A percentile compares a stretch with the other conserved stretches of the same genome.
These are phyloP conservation scores for Neurospora cerealis DNA, from an alignment of 495 filamentous ascomycete species.

Conservation along the genomic window DNA sequence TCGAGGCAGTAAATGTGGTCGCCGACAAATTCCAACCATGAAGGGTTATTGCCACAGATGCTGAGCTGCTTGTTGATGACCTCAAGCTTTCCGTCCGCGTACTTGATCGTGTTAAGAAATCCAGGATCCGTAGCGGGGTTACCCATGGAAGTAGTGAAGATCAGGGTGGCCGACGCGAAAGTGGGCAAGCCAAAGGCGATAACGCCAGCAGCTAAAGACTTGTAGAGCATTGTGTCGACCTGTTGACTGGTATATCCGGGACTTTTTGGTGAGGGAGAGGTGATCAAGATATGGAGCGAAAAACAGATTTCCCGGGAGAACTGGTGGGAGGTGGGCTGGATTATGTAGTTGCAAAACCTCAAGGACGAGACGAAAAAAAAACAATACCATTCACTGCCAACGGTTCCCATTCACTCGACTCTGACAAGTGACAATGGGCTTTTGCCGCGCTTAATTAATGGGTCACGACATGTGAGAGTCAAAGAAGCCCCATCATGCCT, in stretches of 20 bases:
- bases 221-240: slow-evolving; percentile 2
- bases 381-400: neutral
- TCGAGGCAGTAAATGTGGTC: slow-evolving; percentile 51
- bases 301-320: neutral
- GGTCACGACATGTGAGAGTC: neutral
- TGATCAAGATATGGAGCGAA: neutral
- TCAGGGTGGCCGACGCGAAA: slow-evolving; percentile 27
- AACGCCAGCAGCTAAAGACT: slow-evolving; percentile 1
- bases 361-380: neutral
- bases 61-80: neutral
- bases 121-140: slow-evolving; percentile 43
- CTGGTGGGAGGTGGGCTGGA: neutral
- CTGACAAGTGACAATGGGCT: neutral
- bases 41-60: slow-evolving; percentile 43
- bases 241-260: neutral
- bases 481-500: neutral
- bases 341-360: neutral
- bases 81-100: slow-evolving; percentile 1
- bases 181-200: slow-evolving; percentile 21
- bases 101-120: slow-evolving; percentile 3
- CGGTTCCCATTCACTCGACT: neutral
- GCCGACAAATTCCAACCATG: slow-evolving; percentile 45
- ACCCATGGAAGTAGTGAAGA: slow-evolving; percentile 52
- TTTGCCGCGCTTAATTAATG: neutral
- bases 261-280: neutral